Evolutionary conservation across 371 early-diverging fungal genomes (phyloP).

Genomic region (Mortierella sp.): DNA sequence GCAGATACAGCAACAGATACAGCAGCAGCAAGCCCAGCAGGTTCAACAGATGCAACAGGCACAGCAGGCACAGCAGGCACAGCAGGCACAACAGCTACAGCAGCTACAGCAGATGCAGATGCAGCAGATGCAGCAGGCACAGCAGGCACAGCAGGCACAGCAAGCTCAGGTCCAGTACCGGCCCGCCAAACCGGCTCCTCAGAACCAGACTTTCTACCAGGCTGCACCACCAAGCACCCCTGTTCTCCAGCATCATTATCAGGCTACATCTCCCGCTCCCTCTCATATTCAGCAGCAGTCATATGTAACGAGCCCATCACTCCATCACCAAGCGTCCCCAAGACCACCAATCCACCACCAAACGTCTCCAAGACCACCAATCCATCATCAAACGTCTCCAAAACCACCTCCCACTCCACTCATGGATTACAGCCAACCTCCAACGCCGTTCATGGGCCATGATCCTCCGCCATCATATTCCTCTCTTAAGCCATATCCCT

Average conservation of each 20-base stretch:
- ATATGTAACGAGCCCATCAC: background rate
- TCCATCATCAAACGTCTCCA: background rate
- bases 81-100: background rate
- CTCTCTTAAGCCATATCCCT: too few species aligned
- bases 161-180: background rate
- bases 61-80: background rate
- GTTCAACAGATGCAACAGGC: background rate
- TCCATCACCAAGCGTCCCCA: background rate
- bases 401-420: slow-evolving; percentile 2
- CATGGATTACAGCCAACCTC: background rate
- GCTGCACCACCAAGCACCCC: too few species aligned
- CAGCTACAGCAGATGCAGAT: too few species aligned
- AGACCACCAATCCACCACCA: background rate
- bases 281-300: background rate
- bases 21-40: background rate
- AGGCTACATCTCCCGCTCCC: background rate
- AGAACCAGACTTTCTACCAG: too few species aligned
- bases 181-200: background rate
- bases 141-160: background rate
- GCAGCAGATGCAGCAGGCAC: background rate
- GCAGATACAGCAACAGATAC: background rate
- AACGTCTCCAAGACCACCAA: background rate
- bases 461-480: too few species aligned
- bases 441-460: too few species aligned
- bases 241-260: background rate